Evolutionary conservation across 2,329 filamentous ascomycete species (phyloP).

Genomic region (Penicillium sumatraense): DNA sequence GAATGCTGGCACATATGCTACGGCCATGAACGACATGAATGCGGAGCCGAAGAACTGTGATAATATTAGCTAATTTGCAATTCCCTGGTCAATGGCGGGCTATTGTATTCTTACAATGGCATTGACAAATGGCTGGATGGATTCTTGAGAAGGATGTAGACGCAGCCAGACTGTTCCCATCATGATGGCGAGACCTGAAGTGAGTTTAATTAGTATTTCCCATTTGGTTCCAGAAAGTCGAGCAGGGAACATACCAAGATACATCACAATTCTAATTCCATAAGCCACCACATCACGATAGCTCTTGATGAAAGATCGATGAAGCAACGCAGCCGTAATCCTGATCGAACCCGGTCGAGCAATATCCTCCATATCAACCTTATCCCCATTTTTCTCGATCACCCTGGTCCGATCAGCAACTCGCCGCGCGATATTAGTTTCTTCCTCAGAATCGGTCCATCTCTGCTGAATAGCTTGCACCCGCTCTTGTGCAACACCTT

Average conservation of each 20-base stretch:
- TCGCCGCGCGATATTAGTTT: conserved; percentile 35
- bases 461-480: conserved; percentile 59
- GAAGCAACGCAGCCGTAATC: conserved; percentile 69
- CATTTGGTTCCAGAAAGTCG: conserved; percentile 5
- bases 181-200: conserved; percentile 72
- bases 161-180: conserved; percentile 89
- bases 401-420: conserved; percentile 24
- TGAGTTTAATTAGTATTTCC: background rate
- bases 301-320: conserved; percentile 80
- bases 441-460: conserved; percentile 59
- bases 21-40: conserved; percentile 80
- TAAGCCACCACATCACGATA: conserved; percentile 85
- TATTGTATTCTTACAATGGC: conserved; percentile 61
- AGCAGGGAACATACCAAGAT: conserved; percentile 56
- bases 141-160: conserved; percentile 67
- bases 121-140: conserved; percentile 82
- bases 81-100: background rate
- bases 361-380: conserved; percentile 22
- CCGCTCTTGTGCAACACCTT: conserved; percentile 51
- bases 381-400: conserved; percentile 31
- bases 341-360: conserved; percentile 51
- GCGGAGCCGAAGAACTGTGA: conserved; percentile 68
- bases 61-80: too few species aligned
- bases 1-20: conserved; percentile 83
- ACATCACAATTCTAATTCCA: conserved; percentile 82